These are phyloP conservation scores for Fusarium odoratissimum DNA, from an alignment of 2,329 filamentous ascomycete species.

Conservation along the genomic window DNA sequence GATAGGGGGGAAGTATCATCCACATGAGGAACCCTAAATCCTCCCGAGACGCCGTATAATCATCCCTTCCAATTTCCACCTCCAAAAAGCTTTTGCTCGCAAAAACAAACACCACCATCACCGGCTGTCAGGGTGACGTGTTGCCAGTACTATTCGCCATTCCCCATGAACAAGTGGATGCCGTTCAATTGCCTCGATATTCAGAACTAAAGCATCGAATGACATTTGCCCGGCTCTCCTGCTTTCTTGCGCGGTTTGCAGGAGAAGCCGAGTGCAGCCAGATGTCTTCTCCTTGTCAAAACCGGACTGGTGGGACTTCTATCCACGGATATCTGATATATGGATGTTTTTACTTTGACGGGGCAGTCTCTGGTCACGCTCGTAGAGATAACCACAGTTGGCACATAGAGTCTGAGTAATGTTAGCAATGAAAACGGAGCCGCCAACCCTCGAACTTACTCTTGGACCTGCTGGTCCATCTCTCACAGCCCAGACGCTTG, in stretches of 20 bases:
- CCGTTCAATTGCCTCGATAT: slow-evolving; percentile 5
- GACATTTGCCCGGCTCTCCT: slow-evolving; percentile 5
- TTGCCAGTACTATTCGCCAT: slow-evolving; percentile 4
- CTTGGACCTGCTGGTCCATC: slow-evolving; percentile 88
- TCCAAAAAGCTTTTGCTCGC: slow-evolving; percentile 44
- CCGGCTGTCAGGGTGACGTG: slow-evolving; percentile 21
- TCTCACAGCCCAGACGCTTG: slow-evolving; percentile 92
- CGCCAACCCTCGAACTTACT: slow-evolving; percentile 63
- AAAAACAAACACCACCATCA: slow-evolving; percentile 41
- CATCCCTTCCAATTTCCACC: slow-evolving; percentile 41
- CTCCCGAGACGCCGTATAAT: slow-evolving; percentile 46
- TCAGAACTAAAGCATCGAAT: not conserved
- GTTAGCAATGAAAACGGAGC: slow-evolving; percentile 12
- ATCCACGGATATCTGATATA: slow-evolving; percentile 49
- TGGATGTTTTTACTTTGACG: slow-evolving; percentile 57
- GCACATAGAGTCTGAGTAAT: slow-evolving; percentile 80
- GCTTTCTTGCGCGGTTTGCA: slow-evolving; percentile 17
- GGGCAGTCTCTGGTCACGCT: slow-evolving; percentile 86
- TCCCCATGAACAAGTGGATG: slow-evolving; percentile 11
- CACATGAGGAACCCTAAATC: slow-evolving; percentile 40
- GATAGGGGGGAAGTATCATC: slow-evolving; percentile 34
- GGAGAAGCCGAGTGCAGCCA: not conserved
- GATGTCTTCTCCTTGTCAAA: slow-evolving; percentile 29
- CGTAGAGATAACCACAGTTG: slow-evolving; percentile 91
- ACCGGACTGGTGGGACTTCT: slow-evolving; percentile 38